Conservation (phyloP, 192 early-diverging fungal species). For the Entomortierella lignicola region DNA sequence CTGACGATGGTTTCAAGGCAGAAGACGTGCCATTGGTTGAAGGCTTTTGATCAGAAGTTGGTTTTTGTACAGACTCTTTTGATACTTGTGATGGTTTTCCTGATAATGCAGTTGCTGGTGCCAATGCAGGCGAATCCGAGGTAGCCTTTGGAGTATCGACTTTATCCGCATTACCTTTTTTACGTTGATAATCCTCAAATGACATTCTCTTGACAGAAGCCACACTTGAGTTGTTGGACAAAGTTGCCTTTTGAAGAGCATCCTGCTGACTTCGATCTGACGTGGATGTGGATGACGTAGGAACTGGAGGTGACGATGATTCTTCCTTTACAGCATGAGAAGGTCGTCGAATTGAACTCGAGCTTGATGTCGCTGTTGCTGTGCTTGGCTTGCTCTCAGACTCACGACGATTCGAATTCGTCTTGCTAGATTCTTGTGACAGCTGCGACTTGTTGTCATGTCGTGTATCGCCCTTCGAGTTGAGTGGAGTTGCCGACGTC, state of each 20-base stretch:
- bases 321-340: constrained; percentile 38
- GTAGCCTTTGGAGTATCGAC: constrained; percentile 49
- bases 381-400: constrained; percentile 15
- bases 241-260: neutral
- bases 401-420: constrained; percentile 3
- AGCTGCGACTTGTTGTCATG: constrained; percentile 18
- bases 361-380: neutral
- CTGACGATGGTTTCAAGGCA: constrained; percentile 12
- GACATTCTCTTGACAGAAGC: constrained; percentile 35
- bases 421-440: constrained; percentile 14
- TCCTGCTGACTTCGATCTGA: constrained; percentile 22
- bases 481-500: constrained; percentile 13
- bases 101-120: constrained; percentile 2
- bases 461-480: constrained; percentile 4
- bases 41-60: constrained; percentile 19
- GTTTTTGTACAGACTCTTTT: constrained; percentile 10
- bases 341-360: constrained; percentile 21
- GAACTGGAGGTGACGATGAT: constrained; percentile 4
- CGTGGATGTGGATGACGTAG: neutral
- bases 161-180: constrained; percentile 23
- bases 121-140: constrained; percentile 40
- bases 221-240: neutral
- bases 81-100: constrained; percentile 10
- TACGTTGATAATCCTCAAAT: constrained; percentile 49
- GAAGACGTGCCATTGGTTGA: constrained; percentile 13